phyloP scores from a whole-genome alignment of 1,284 basidiomycete species.

The Heliocybe sulcata region DNA sequence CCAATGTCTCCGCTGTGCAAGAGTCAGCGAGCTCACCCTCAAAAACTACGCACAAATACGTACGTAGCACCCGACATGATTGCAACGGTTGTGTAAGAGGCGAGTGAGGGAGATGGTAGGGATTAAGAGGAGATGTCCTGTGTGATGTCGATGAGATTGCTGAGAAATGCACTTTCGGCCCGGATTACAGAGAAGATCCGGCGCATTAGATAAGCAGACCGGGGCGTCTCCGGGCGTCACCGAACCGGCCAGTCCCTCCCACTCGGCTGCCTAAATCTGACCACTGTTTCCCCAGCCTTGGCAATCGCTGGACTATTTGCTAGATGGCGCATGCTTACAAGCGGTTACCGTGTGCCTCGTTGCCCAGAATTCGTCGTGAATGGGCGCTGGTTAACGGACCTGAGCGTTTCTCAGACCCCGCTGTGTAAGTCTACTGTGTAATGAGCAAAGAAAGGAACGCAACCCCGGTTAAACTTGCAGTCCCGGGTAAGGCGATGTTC shows the following conservation, averaged over 20 bases:
- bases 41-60: constrained; percentile 11
- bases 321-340: neutral
- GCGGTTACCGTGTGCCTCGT: neutral
- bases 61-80: constrained; percentile 40
- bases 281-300: neutral
- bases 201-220: neutral
- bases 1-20: constrained; percentile 77
- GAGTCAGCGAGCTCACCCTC: constrained; percentile 2
- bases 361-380: neutral
- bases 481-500: neutral
- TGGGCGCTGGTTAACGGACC: neutral
- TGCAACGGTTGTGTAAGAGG: constrained; percentile 16
- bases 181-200: neutral
- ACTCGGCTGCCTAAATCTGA: neutral
- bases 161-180: constrained; percentile 1
- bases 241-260: neutral
- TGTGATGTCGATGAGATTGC: constrained; percentile 3
- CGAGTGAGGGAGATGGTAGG: constrained; percentile 17
- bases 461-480: neutral
- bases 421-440: neutral
- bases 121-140: constrained; percentile 14
- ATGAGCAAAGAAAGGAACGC: neutral
- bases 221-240: neutral
- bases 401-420: neutral
- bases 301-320: neutral